phyloP scores from a whole-genome alignment of 2,329 filamentous ascomycete species.

The Pseudocercospora crystallina region DNA sequence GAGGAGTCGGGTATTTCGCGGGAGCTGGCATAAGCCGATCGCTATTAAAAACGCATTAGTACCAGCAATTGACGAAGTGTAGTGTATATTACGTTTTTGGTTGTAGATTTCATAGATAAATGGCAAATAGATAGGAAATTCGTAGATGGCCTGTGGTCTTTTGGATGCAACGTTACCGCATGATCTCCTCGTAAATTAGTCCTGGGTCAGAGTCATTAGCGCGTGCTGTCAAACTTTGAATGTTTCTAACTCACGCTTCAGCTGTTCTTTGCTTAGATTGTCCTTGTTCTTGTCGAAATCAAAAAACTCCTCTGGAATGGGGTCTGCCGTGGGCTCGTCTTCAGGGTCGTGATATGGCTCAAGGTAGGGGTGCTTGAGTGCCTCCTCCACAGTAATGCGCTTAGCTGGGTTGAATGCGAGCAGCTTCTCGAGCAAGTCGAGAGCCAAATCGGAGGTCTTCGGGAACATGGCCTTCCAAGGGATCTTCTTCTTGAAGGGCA shows the following conservation, averaged over 20 bases:
- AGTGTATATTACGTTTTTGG: slow-evolving; percentile 7
- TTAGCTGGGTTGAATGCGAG: slow-evolving; percentile 98
- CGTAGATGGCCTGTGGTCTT: slow-evolving; percentile 15
- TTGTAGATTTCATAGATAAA: slow-evolving; percentile 12
- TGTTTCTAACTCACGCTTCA: slow-evolving; percentile 68
- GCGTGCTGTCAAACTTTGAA: background rate
- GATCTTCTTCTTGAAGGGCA: slow-evolving; percentile 99
- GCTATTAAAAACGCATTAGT: slow-evolving; percentile 19
- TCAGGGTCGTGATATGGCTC: slow-evolving; percentile 99
- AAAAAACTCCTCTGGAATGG: slow-evolving; percentile 98
- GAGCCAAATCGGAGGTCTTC: slow-evolving; percentile 94
- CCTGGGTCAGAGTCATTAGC: slow-evolving; percentile 41
- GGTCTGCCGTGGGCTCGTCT: slow-evolving; percentile 93
- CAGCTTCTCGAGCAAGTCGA: slow-evolving; percentile 92
- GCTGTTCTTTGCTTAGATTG: slow-evolving; percentile 93
- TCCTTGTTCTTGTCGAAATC: slow-evolving; percentile 99
- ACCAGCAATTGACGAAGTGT: slow-evolving; percentile 7
- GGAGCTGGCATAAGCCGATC: slow-evolving; percentile 19
- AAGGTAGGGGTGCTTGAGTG: slow-evolving; percentile 93
- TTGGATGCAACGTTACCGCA: slow-evolving; percentile 54
- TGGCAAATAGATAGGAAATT: slow-evolving; percentile 16
- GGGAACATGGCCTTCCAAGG: slow-evolving; percentile 96
- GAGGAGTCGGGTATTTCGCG: slow-evolving; percentile 10
- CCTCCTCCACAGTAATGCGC: slow-evolving; percentile 96
- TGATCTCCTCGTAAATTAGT: slow-evolving; percentile 97